Conservation (phyloP, 176 grass and related monocot species). For the Cocos nucifera region DNA sequence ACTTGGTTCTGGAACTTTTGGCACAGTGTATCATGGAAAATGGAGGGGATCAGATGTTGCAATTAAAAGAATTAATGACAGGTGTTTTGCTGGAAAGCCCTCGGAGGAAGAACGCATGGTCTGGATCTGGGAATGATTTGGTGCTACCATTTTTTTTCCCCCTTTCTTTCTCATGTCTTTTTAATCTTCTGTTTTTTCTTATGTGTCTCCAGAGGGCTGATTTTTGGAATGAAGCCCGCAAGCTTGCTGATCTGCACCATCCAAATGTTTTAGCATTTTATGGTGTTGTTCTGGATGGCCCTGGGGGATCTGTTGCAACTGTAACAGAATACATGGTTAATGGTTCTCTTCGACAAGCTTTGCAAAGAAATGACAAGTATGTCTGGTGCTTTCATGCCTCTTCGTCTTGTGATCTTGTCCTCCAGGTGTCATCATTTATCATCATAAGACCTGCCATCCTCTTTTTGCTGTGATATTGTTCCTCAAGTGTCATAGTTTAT, state of each 20-base stretch:
- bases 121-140: slow-evolving; percentile 8
- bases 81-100: slow-evolving; percentile 82
- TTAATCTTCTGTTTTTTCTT: slow-evolving; percentile 5
- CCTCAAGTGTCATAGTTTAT: no score
- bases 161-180: not conserved
- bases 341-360: slow-evolving; percentile 88
- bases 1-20: slow-evolving; percentile 89
- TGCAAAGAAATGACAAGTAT: slow-evolving; percentile 94
- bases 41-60: slow-evolving; percentile 95
- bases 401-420: slow-evolving; percentile 7
- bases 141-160: not conserved
- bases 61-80: slow-evolving; percentile 93
- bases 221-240: slow-evolving; percentile 93
- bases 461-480: no score
- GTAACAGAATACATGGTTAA: slow-evolving; percentile 99
- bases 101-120: slow-evolving; percentile 89
- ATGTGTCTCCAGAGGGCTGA: slow-evolving; percentile 43
- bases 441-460: no score
- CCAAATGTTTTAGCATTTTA: slow-evolving; percentile 99
- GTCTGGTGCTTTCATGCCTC: slow-evolving; percentile 9
- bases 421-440: no score
- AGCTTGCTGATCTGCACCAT: slow-evolving; percentile 90
- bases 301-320: slow-evolving; percentile 83
- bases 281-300: slow-evolving; percentile 82
- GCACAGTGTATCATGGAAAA: slow-evolving; percentile 97